Base-by-base conservation (phyloP, 2,329 filamentous ascomycete genomes). In the Ascochyta pisi region DNA sequence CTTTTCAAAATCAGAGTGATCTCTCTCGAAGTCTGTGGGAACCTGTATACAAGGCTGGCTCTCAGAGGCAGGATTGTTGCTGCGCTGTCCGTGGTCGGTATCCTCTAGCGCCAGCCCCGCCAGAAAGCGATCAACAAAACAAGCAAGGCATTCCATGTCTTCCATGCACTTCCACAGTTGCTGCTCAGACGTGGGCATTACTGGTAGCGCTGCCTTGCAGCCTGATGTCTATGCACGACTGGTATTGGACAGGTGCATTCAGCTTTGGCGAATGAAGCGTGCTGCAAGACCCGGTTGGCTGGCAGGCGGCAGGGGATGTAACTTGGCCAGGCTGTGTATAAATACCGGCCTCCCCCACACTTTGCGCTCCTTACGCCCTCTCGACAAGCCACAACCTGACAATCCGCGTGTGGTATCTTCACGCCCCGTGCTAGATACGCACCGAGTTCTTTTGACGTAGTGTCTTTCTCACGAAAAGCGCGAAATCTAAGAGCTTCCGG, bases 401-500 rank as follows among this genome's bases (percentile, higher is more conserved):
- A 76, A 76, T 67, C 54, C 59, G 64, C 67, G 73, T 73, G 74
- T 71, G 66, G 64, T 65, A 64, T 73, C 71, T 64, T 68, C 71
- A 69, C 70, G 53, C 61, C 61, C 61, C 59, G 68, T 74, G 72
- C 49, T 67, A 53, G 67, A 69, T 69, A 70, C 69, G 66, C 68
- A 71, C 71, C 66, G 73, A 78, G 76, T 64, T 70, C 65, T 64
- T 73, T 68, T 60, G 70, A 73, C 63, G 63, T 66, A 66, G 64
- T 68, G 68, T 62, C 71, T 75, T 71, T 65, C 64, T 63, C 50
- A 56, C 63, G 53, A 69, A 73, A 72, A 70, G 70, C 62, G 67
- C 65, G 57, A 69, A 66, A 67, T 73, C 68, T 68, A 62, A 77
- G 77, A 77, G 76, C 79, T 84, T 83, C 81, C 80, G 78, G 78